phyloP scores from a whole-genome alignment of 2,329 filamentous ascomycete species.

The Verticillium albo-atrum region DNA sequence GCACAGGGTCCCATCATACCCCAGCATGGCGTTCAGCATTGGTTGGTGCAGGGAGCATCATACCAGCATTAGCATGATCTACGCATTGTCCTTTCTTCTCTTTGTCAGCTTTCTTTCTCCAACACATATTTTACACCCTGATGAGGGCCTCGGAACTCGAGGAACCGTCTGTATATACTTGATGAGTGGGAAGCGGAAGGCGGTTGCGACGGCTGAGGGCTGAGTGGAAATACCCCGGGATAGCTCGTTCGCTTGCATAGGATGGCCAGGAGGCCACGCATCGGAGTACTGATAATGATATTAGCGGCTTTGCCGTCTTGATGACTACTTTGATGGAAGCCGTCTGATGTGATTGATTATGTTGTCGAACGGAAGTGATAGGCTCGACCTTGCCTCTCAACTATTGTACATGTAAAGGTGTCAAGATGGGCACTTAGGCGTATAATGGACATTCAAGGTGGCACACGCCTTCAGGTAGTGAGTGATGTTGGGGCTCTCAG shows the following conservation, averaged over 20 bases:
- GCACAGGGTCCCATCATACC: neutral
- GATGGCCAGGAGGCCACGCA: neutral
- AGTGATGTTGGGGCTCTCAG: no score
- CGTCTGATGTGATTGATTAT: neutral
- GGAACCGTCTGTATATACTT: neutral
- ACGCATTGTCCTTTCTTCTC: conserved; percentile 13
- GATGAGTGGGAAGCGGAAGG: neutral
- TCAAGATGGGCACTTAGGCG: no score
- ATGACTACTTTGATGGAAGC: neutral
- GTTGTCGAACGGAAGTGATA: no score
- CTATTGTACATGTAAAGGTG: no score
- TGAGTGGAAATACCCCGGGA: neutral
- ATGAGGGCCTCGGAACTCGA: neutral
- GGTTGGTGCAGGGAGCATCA: conserved; percentile 9
- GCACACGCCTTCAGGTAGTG: no score
- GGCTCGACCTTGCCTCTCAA: no score
- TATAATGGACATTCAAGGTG: no score
- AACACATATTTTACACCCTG: conserved; percentile 5
- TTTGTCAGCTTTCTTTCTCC: conserved; percentile 14
- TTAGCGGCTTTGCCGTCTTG: neutral
- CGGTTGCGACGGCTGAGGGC: neutral
- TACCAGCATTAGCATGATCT: conserved; percentile 16
- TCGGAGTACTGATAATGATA: neutral
- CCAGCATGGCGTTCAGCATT: conserved; percentile 9
- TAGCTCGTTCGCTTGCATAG: neutral